Evolutionary conservation across 1,284 basidiomycete species (phyloP).

Genomic region (Tetrapyrgos nigripes): DNA sequence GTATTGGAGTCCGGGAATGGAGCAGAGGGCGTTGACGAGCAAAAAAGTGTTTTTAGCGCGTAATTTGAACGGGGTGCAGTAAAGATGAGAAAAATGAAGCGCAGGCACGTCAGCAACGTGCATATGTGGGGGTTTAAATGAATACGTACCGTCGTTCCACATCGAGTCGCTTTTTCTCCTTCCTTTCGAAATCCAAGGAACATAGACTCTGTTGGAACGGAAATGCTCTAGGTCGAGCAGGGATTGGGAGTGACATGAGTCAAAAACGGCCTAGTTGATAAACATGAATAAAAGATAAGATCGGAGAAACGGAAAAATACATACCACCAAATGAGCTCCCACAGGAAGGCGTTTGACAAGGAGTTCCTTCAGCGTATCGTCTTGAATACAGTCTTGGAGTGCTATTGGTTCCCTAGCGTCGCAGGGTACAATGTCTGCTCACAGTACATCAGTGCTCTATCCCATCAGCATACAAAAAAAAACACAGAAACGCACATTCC

Average conservation of each 20-base stretch:
- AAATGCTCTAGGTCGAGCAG: constrained; percentile 53
- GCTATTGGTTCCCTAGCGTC: constrained; percentile 15
- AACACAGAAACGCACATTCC: constrained; percentile 37
- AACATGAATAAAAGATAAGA: not conserved
- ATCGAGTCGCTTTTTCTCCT: constrained; percentile 38
- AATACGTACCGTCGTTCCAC: constrained; percentile 38
- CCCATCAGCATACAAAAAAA: not conserved
- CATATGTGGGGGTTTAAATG: not conserved
- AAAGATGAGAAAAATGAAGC: not conserved
- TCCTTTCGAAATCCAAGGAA: constrained; percentile 54
- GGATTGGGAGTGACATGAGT: constrained; percentile 55
- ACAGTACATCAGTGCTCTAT: not conserved
- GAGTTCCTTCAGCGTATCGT: constrained; percentile 45
- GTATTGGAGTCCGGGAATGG: too few relatives aligned
- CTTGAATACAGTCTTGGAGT: constrained; percentile 31
- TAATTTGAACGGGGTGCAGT: too few relatives aligned
- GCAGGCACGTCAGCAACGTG: not conserved
- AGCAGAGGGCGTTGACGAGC: too few relatives aligned
- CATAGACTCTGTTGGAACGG: constrained; percentile 51
- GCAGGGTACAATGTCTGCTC: constrained; percentile 22
- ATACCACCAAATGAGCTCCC: constrained; percentile 45
- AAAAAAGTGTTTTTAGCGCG: too few relatives aligned
- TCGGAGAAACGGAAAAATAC: constrained; percentile 16
- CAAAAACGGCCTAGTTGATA: constrained; percentile 46
- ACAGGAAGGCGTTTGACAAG: constrained; percentile 47